phyloP scores from a whole-genome alignment of 2,329 filamentous ascomycete species.

The Exophiala dermatitidis region DNA sequence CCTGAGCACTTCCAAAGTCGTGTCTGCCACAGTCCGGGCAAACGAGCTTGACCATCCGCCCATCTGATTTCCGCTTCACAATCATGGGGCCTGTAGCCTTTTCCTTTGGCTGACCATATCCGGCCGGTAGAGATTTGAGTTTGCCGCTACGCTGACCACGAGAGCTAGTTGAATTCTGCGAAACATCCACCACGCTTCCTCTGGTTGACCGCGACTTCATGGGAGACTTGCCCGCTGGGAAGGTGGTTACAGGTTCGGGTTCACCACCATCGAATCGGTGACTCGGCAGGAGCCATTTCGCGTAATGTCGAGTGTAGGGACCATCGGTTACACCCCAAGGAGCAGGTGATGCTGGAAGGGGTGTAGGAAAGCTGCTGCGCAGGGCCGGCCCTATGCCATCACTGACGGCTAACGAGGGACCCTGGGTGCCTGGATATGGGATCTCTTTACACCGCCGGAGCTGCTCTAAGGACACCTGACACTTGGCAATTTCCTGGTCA shows the following conservation, averaged over 20 bases:
- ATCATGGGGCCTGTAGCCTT: conserved; percentile 70
- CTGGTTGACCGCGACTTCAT: conserved; percentile 71
- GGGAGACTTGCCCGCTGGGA: conserved; percentile 37
- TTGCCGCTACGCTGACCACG: conserved; percentile 54
- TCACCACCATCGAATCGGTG: conserved; percentile 68
- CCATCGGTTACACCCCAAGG: conserved; percentile 88
- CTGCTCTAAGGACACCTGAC: conserved; percentile 87
- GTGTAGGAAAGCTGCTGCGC: conserved; percentile 15
- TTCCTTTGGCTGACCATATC: conserved; percentile 67
- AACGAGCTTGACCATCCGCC: conserved; percentile 78
- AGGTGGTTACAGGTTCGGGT: conserved; percentile 25
- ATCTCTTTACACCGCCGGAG: conserved; percentile 86
- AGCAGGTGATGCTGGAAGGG: conserved; percentile 63
- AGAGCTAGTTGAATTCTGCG: conserved; percentile 46
- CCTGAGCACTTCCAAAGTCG: conserved; percentile 92
- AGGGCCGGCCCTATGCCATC: conserved; percentile 63
- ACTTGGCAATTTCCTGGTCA: conserved; percentile 93
- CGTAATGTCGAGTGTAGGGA: conserved; percentile 88
- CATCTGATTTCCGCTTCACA: conserved; percentile 74
- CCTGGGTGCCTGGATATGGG: conserved; percentile 70
- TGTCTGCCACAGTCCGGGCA: conserved; percentile 82
- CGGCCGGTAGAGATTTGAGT: conserved; percentile 61
- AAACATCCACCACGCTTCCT: conserved; percentile 58
- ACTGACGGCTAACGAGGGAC: conserved; percentile 62
- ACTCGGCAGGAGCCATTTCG: conserved; percentile 90